Evolutionary conservation across 139 green algal genomes (phyloP), one percentile per base, ranked within the genome.

Genomic region (Pleodorina starrii): DNA sequence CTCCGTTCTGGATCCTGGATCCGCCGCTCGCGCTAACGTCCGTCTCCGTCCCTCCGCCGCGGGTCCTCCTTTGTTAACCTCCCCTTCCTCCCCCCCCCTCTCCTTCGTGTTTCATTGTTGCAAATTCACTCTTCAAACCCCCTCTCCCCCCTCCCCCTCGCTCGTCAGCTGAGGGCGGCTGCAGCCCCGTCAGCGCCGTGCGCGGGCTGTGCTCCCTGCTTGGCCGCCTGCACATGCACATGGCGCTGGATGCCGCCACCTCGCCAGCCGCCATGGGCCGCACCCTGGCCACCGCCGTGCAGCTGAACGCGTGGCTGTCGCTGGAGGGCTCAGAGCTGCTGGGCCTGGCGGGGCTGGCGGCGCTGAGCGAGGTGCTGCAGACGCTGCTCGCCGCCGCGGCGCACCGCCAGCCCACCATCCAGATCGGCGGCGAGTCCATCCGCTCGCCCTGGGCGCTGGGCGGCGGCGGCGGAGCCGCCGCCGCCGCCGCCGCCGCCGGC

Each of bases 351-450:
- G 59, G 68, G 1, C 77, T 93, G 2, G 86, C 90, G 32, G 50
- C 29, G 7, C 42, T 93, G 5, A 71, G 90, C 29, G 43, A 76
- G 79, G 74, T 89, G 81, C 90, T 93, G n/a, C 82, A 91, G 36
- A 48, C 29, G 1, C 27, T 93, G 63, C 78, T 54, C 50, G 27
- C 44, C 5, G 86, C 90, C 2, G 88, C 83, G 57, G 83, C 57
- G 50, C 63, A 46, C 38, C 71, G 73, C n/a, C 25, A 73, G 32
- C 44, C 60, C 1, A 27, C 46, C 42, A 50, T 92, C 75, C 43
- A 74, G 19, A 57, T 92, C 12, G 68, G n/a, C 11, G 80, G 68
- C 27, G 54, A 71, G 71, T 19, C 40, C 0, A 12, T 89, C 6
- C 51, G n/a, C 0, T 89, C 84, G 2, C 84, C 84, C 10, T 92